Evolutionary conservation across 2,329 filamentous ascomycete genomes (phyloP).

Genomic region (Trichoderma semiorbis): DNA sequence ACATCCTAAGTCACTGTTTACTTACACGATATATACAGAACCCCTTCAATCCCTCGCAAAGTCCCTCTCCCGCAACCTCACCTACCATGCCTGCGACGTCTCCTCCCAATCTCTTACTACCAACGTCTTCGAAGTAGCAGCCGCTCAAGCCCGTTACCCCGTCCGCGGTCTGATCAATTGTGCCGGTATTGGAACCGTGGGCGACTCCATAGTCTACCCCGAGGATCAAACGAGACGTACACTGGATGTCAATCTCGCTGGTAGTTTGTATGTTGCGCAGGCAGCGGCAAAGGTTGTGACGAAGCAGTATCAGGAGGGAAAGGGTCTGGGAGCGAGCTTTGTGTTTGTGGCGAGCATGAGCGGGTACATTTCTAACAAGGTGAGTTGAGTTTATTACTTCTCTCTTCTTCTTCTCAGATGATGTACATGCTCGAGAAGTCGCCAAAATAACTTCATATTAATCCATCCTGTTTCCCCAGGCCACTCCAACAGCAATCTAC

Average conservation of each 20-base stretch:
- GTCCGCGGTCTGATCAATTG: conserved; percentile 33
- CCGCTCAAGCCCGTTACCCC: conserved; percentile 23
- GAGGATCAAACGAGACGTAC: conserved; percentile 25
- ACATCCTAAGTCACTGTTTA: not conserved
- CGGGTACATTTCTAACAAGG: conserved; percentile 38
- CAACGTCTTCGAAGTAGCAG: not conserved
- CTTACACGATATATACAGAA: not conserved
- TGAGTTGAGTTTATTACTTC: conserved; percentile 25
- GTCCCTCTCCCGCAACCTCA: not conserved
- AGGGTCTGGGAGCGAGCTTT: conserved; percentile 39
- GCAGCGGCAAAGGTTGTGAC: conserved; percentile 45
- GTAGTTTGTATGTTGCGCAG: conserved; percentile 46
- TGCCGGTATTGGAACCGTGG: conserved; percentile 31
- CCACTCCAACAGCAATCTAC: conserved; percentile 42
- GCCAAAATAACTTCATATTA: not conserved
- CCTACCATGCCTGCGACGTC: conserved; percentile 12
- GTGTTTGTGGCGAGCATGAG: conserved; percentile 50
- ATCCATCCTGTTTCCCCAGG: conserved; percentile 23
- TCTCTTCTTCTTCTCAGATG: not conserved
- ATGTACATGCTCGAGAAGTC: not conserved
- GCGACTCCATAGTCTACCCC: conserved; percentile 27
- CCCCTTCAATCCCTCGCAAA: conserved; percentile 10
- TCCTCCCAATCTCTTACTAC: not conserved
- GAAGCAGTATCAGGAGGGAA: conserved; percentile 29
- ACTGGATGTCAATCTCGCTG: conserved; percentile 45